These are phyloP conservation scores for Metarhizium album DNA, from an alignment of 2,329 filamentous ascomycete genomes.

Conservation along the genomic window DNA sequence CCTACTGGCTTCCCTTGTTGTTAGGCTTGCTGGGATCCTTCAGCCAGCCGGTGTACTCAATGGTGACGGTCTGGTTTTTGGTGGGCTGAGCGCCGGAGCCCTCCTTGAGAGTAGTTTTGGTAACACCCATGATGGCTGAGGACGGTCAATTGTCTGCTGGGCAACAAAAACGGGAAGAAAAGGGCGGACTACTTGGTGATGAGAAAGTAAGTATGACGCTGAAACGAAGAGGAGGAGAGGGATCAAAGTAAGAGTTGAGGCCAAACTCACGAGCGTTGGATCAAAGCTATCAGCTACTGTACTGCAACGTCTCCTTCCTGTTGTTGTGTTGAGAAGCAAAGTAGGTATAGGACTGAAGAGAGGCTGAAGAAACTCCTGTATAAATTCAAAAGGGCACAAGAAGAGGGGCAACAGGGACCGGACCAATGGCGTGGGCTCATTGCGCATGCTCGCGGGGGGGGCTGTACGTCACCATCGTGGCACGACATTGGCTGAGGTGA, in stretches of 20 bases:
- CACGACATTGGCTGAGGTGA: neutral
- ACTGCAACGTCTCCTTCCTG: no score
- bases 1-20: slow-evolving; percentile 63
- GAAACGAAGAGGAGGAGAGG: neutral
- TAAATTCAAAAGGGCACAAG: neutral
- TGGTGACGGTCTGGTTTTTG: slow-evolving; percentile 63
- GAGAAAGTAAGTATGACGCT: neutral
- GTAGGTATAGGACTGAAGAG: neutral
- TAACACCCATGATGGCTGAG: slow-evolving; percentile 58
- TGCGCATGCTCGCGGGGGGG: neutral
- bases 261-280: neutral
- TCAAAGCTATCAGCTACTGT: no score
- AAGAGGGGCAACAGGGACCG: neutral
- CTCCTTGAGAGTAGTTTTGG: slow-evolving; percentile 49
- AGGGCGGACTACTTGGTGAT: neutral
- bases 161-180: neutral
- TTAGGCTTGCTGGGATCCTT: slow-evolving; percentile 52
- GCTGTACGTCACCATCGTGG: neutral
- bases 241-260: neutral
- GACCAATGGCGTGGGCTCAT: neutral
- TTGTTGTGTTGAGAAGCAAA: no score
- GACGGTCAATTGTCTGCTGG: no score
- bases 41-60: slow-evolving; percentile 86
- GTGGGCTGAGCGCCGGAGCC: slow-evolving; percentile 55
- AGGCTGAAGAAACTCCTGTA: no score